Conservation (phyloP, 2,329 filamentous ascomycete species). For the Beauveria varroae region DNA sequence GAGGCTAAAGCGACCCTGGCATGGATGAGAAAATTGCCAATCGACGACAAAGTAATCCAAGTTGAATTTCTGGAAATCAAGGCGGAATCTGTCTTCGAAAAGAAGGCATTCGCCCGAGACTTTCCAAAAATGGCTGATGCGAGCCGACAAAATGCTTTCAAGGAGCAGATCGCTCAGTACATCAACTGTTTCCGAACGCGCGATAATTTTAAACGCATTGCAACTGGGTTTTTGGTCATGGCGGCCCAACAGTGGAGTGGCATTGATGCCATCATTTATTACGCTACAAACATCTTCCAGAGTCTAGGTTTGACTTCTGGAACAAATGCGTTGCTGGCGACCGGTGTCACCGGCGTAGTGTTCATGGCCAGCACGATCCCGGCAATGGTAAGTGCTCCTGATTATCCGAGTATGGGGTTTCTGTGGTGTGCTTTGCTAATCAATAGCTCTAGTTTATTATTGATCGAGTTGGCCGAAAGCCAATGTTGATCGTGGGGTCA, state of each 20-base stretch:
- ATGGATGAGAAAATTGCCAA: constrained; percentile 52
- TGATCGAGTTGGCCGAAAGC: constrained; percentile 33
- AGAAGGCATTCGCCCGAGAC: constrained; percentile 57
- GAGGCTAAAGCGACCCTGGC: constrained; percentile 54
- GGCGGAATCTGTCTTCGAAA: constrained; percentile 69
- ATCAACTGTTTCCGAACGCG: constrained; percentile 23
- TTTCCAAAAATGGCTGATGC: constrained; percentile 37
- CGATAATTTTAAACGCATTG: constrained; percentile 55
- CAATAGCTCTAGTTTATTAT: constrained; percentile 21
- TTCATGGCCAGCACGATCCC: constrained; percentile 44
- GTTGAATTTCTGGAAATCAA: constrained; percentile 79
- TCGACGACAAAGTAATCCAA: constrained; percentile 60
- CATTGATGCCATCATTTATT: constrained; percentile 38
- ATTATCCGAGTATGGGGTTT: background rate
- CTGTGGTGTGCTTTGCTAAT: background rate
- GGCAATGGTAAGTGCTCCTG: constrained; percentile 18
- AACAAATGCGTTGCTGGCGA: constrained; percentile 55
- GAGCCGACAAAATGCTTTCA: constrained; percentile 33
- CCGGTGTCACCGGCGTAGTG: constrained; percentile 62
- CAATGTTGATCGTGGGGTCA: constrained; percentile 29
- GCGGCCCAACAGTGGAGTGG: constrained; percentile 44
- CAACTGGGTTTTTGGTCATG: constrained; percentile 56
- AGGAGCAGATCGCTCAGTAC: constrained; percentile 42
- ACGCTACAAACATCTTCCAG: constrained; percentile 50
- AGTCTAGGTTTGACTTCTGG: constrained; percentile 54